Conservation (phyloP, 2,329 filamentous ascomycete species). For the Fusarium sororula region DNA sequence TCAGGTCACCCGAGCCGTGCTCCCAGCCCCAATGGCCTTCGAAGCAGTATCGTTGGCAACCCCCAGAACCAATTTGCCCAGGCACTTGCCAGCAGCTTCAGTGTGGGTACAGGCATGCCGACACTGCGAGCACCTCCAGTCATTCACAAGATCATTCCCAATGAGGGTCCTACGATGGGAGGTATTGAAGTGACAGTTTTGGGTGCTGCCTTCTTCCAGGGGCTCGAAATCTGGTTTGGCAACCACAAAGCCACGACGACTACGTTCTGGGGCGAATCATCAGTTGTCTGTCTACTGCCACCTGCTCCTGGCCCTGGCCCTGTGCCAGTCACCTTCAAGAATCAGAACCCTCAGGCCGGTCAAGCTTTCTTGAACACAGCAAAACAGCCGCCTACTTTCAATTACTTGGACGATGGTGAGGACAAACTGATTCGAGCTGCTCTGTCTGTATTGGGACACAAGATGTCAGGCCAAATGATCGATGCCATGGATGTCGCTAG, state of each 20-base stretch:
- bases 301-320: constrained; percentile 73
- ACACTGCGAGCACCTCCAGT: constrained; percentile 61
- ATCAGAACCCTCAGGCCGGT: constrained; percentile 54
- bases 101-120: constrained; percentile 58
- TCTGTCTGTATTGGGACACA: constrained; percentile 69
- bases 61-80: constrained; percentile 57
- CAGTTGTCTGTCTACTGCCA: constrained; percentile 81
- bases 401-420: constrained; percentile 77
- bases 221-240: constrained; percentile 86
- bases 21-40: constrained; percentile 71
- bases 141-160: constrained; percentile 85
- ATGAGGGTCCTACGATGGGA: constrained; percentile 81
- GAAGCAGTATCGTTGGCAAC: constrained; percentile 56
- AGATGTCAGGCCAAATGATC: constrained; percentile 70
- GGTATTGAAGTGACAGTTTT: constrained; percentile 89
- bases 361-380: constrained; percentile 45
- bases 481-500: constrained; percentile 70
- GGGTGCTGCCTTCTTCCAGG: constrained; percentile 80
- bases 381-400: constrained; percentile 66
- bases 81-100: constrained; percentile 57
- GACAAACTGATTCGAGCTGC: constrained; percentile 75
- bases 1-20: constrained; percentile 81
- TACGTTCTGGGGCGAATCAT: constrained; percentile 81
- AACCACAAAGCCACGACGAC: constrained; percentile 71
- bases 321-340: constrained; percentile 76